Percentiles rank a stretch among this genome's conserved stretches.
Evolutionary conservation across 345 rosid species (phyloP).

Genomic region (Rhodamnia rubescens): DNA sequence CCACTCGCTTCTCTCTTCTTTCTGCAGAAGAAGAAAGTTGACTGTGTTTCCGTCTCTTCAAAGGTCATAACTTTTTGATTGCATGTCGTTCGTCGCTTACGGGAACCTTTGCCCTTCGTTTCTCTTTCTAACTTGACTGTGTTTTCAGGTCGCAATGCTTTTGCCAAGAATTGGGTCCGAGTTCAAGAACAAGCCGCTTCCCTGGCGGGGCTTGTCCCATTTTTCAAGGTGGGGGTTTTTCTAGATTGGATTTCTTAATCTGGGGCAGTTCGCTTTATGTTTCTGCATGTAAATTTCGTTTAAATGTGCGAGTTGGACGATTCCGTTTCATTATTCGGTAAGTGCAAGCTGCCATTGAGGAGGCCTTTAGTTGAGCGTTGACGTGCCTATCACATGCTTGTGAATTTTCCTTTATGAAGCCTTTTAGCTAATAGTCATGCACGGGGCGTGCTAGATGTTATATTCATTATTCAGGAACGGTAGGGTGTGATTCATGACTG

Average conservation of each 20-base stretch:
- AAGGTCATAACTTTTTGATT: background rate
- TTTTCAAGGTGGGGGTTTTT: conserved; percentile 9
- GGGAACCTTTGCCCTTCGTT: background rate
- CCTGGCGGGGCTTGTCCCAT: conserved; percentile 1
- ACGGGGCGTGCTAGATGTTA: background rate
- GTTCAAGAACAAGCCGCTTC: background rate
- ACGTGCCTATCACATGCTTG: background rate
- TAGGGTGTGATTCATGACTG: background rate
- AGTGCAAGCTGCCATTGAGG: background rate
- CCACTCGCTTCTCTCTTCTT: background rate
- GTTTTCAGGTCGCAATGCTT: conserved; percentile 4
- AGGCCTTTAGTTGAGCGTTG: background rate
- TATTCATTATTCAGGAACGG: background rate
- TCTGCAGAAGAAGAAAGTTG: background rate
- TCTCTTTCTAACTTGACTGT: background rate
- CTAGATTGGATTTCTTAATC: background rate
- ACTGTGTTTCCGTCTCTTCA: background rate
- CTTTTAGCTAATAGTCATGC: background rate
- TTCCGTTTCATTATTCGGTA: background rate
- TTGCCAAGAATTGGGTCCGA: background rate
- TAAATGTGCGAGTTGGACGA: background rate
- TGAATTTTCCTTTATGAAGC: background rate
- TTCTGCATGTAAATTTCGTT: background rate
- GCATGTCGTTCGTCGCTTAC: background rate
- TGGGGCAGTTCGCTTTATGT: background rate